Conservation (phyloP, 352 stramenopile genomes). For the Blastocystis sp. region DNA sequence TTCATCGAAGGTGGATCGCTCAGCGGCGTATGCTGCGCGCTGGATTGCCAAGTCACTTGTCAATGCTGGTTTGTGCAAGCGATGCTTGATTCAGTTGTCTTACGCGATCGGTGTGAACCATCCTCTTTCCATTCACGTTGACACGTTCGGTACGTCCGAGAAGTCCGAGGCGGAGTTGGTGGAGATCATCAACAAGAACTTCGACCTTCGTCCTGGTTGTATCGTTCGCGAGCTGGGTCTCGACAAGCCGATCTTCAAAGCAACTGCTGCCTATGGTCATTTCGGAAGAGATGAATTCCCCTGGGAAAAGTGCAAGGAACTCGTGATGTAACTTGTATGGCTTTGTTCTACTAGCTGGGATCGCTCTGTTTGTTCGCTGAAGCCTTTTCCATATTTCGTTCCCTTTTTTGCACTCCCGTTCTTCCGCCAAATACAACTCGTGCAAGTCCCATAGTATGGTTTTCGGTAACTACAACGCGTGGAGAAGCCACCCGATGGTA, state of each 20-base stretch:
- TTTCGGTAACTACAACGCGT: constrained; percentile 73
- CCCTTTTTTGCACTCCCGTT: not conserved
- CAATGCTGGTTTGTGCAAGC: constrained; percentile 88
- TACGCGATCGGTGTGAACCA: constrained; percentile 97
- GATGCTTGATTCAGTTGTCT: constrained; percentile 94
- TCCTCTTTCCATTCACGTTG: constrained; percentile 93
- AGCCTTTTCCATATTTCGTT: not conserved
- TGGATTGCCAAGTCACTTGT: constrained; percentile 99
- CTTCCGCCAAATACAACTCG: not conserved
- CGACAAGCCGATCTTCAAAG: constrained; percentile 94
- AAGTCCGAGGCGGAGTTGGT: constrained; percentile 93
- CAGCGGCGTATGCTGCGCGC: constrained; percentile 93
- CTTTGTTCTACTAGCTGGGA: not conserved
- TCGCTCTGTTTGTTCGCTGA: constrained; percentile 28
- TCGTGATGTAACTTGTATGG: constrained; percentile 76
- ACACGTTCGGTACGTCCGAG: constrained; percentile 97
- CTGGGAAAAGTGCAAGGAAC: constrained; percentile 94
- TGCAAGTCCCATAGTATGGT: constrained; percentile 6
- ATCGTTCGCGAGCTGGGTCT: constrained; percentile 97
- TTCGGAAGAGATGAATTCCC: constrained; percentile 98
- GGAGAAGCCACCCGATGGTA: constrained; percentile 71
- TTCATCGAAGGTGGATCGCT: constrained; percentile 97
- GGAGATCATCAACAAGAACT: constrained; percentile 98
- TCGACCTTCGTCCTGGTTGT: constrained; percentile 92
- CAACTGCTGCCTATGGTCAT: constrained; percentile 98